Percentiles rank a stretch among this genome's conserved stretches.
Conservation (phyloP, 2,329 filamentous ascomycete genomes). For the Orbilia quercus region DNA sequence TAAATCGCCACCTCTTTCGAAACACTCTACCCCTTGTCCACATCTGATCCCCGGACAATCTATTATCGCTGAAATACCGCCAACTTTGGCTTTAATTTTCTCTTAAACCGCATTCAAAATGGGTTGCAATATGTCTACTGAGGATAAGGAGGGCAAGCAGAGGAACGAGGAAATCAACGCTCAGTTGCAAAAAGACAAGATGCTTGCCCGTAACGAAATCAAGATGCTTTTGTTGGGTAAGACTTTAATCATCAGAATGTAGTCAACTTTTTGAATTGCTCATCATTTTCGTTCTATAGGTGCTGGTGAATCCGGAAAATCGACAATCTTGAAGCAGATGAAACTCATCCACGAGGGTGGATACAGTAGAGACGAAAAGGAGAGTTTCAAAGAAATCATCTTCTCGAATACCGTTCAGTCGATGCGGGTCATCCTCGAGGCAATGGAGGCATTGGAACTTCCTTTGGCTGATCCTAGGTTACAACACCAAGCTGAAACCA, state of each 20-base stretch:
- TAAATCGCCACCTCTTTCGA: neutral
- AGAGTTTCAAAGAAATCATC: slow-evolving; percentile 77
- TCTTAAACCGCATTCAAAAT: slow-evolving; percentile 76
- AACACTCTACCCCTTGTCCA: neutral
- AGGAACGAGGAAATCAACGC: slow-evolving; percentile 99
- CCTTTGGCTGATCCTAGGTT: slow-evolving; percentile 90
- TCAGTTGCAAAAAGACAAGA: slow-evolving; percentile 96
- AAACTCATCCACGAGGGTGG: slow-evolving; percentile 99
- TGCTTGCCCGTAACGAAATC: slow-evolving; percentile 99
- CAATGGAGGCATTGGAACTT: slow-evolving; percentile 77
- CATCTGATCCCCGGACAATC: neutral
- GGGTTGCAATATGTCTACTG: slow-evolving; percentile 99
- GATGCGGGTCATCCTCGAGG: slow-evolving; percentile 76
- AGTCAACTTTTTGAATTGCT: neutral
- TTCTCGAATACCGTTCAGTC: slow-evolving; percentile 77
- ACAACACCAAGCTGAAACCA: slow-evolving; percentile 97
- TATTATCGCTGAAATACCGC: slow-evolving; percentile 2
- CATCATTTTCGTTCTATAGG: slow-evolving; percentile 66
- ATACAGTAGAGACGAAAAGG: slow-evolving; percentile 84
- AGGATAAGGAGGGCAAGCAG: slow-evolving; percentile 99
- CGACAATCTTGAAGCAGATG: slow-evolving; percentile 95
- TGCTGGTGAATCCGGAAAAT: slow-evolving; percentile 98
- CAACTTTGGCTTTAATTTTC: slow-evolving; percentile 18
- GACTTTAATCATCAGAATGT: slow-evolving; percentile 62
- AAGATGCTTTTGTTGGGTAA: slow-evolving; percentile 99